Evolutionary conservation across 192 early-diverging fungal genomes (phyloP), one percentile per base, ranked within the genome.

Genomic region (Phycomyces blakesleeanus): DNA sequence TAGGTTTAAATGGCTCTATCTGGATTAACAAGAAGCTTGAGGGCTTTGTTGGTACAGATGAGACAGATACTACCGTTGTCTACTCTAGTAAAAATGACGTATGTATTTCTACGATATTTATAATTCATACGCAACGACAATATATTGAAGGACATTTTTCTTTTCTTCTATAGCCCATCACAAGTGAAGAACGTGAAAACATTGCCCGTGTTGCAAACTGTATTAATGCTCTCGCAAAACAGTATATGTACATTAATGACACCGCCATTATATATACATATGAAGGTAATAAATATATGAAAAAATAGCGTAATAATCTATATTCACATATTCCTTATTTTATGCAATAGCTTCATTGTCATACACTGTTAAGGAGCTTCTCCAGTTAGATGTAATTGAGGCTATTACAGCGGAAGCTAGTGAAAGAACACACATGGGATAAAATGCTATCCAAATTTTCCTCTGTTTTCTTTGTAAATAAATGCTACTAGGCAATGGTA

Each of bases 1-100:
- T 99, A 27, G 97, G 97, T 18, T 71, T 99, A 26, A 99, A 99
- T 63, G 97, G 97, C 2, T 96, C 94, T 69, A 91, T 99, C 55
- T 97, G 93, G 93, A 88, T 97, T 22, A 83, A 88, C 78, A 96
- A 96, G 67, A 73, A 70, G 21, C 74, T 80, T 49, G 34, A 84
- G 77, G 29, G 78, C 68, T 25, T 73, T 73, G 41, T 75, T 63
- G 73, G 77, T 34, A 37, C 75, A 24, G 81, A 87, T 22, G 89
- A 91, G 41, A 79, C 79, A n/a, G 88, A 91, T 67, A 79, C 91
- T 3, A 92, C 95, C 64, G 85, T 79, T 14, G 81, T 96, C 12
- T 97, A 97, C 70, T 87, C 88, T 22, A 90, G 90, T 69, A 79
- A 87, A 59, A 99, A 99, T 76, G 93, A 95, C 73, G 91, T 86